Percentiles rank a stretch among this genome's conserved stretches.
phyloP scores from a whole-genome alignment of 2,329 filamentous ascomycete species.

The Penicillium sp. region DNA sequence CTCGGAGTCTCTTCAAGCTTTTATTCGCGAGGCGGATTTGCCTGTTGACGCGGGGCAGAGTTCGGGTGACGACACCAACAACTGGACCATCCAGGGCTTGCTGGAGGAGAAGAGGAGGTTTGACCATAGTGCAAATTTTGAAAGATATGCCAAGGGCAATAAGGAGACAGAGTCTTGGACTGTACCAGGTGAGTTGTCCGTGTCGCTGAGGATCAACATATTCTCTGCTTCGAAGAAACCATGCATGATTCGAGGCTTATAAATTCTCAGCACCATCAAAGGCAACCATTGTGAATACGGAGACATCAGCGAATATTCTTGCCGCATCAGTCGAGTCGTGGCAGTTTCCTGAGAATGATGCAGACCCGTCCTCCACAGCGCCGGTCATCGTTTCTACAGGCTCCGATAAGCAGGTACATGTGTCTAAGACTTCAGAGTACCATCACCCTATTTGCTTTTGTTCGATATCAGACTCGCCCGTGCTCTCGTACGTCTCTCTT shows the following conservation, averaged over 20 bases:
- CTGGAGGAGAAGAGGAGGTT: conserved; percentile 57
- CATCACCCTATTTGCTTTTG: conserved; percentile 25
- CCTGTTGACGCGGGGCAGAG: conserved; percentile 46
- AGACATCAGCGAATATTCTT: conserved; percentile 52
- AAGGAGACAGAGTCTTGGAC: conserved; percentile 43
- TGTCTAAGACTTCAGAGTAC: conserved; percentile 33
- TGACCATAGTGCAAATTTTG: conserved; percentile 52
- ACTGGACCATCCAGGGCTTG: conserved; percentile 55
- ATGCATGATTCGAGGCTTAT: conserved; percentile 10
- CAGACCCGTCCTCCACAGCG: conserved; percentile 8
- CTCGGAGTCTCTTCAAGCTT: conserved; percentile 52
- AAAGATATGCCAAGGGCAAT: conserved; percentile 49
- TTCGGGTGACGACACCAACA: conserved; percentile 30
- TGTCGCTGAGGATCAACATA: not conserved
- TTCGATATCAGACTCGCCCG: conserved; percentile 40
- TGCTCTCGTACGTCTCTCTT: conserved; percentile 49
- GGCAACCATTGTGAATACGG: conserved; percentile 38
- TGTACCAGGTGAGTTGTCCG: conserved; percentile 39
- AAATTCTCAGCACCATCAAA: conserved; percentile 42
- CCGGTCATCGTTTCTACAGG: conserved; percentile 42
- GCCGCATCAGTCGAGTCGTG: conserved; percentile 44
- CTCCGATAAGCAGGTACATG: conserved; percentile 47
- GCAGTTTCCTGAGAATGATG: conserved; percentile 13
- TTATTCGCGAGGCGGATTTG: conserved; percentile 54
- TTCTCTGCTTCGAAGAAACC: not conserved